Percentiles rank a stretch among this genome's conserved stretches.
These are phyloP conservation scores for Rhododendron griersonianum DNA, from an alignment of 148 eudicot genomes.

Conservation along the genomic window DNA sequence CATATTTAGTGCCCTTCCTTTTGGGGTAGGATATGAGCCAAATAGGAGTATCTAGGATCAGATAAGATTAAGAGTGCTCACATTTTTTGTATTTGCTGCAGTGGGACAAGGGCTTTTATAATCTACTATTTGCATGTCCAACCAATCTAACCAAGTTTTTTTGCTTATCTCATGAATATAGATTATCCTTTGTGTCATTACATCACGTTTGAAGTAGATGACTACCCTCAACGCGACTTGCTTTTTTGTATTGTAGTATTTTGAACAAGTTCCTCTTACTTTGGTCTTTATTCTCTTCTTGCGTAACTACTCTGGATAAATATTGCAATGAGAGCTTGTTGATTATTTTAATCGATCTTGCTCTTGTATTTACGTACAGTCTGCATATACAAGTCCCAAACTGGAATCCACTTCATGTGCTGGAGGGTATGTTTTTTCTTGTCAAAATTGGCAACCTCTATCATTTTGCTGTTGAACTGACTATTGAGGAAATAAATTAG, in stretches of 20 bases:
- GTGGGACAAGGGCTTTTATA: background rate
- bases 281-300: background rate
- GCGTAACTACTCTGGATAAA: background rate
- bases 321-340: background rate
- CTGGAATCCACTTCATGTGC: slow-evolving; percentile 1
- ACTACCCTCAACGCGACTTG: background rate
- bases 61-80: background rate
- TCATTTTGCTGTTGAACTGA: background rate
- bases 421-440: background rate
- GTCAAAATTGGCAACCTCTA: background rate
- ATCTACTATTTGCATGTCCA: background rate
- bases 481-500: background rate
- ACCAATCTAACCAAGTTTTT: background rate
- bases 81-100: background rate
- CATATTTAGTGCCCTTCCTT: background rate
- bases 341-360: background rate
- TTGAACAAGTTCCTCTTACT: background rate
- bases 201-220: background rate
- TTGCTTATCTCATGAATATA: background rate
- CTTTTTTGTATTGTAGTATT: background rate
- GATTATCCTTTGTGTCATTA: background rate
- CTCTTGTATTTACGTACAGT: background rate
- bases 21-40: background rate
- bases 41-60: background rate
- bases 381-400: background rate